Evolutionary conservation across 495 filamentous ascomycete species (phyloP).

Genomic region (Penicillium egyptiacum): DNA sequence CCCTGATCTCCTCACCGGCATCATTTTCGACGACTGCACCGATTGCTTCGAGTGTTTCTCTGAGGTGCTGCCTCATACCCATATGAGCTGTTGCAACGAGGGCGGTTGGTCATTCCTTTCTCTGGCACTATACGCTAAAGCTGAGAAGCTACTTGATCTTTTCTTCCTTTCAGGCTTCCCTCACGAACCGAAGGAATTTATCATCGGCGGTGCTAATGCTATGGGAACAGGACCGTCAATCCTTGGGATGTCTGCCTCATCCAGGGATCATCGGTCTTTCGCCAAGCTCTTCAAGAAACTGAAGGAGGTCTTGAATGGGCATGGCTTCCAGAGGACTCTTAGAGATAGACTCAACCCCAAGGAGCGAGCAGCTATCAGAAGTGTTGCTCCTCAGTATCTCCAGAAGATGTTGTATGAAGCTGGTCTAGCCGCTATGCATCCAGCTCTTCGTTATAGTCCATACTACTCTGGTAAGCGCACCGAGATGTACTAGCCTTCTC

Average conservation of each 20-base stretch:
- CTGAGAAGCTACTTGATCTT: not conserved
- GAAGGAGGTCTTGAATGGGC: not conserved
- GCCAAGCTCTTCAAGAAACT: not conserved
- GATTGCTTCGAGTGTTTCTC: constrained; percentile 15
- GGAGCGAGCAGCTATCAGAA: not conserved
- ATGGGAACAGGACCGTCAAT: not conserved
- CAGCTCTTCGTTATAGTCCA: not conserved
- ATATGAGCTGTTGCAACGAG: constrained; percentile 1
- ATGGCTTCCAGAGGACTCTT: not conserved
- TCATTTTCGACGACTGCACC: constrained; percentile 9
- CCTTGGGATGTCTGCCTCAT: not conserved
- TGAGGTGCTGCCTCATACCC: not conserved
- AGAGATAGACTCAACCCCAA: too few species aligned
- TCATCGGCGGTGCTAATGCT: not conserved
- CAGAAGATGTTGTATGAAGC: not conserved
- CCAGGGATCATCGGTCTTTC: not conserved
- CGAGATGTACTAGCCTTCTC: not conserved
- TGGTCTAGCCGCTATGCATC: not conserved
- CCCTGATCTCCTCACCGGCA: constrained; percentile 11
- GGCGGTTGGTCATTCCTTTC: constrained; percentile 1
- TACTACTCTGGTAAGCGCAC: not conserved
- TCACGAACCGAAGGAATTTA: not conserved
- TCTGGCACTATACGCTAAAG: not conserved
- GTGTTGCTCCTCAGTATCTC: not conserved
- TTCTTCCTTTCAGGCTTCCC: not conserved